Percentiles rank a stretch among this genome's conserved stretches.
phyloP scores from a whole-genome alignment of 345 rosid genomes.

The thale cress (Arabidopsis thaliana) region DNA sequence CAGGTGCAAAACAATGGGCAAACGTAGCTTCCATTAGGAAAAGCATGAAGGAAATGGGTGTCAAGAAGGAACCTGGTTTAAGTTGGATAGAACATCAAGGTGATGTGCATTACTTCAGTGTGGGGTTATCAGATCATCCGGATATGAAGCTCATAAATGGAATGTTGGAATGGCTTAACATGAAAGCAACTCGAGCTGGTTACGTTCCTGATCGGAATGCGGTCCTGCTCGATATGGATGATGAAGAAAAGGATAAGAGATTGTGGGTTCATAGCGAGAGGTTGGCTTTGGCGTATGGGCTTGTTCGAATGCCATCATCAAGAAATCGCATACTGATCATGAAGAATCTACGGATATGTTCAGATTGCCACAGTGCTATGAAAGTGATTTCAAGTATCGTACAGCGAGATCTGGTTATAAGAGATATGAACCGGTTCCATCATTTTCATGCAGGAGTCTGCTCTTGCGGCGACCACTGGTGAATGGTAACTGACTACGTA shows the following conservation, averaged over 20 bases:
- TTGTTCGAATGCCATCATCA: constrained; percentile 55
- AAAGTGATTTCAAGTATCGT: constrained; percentile 70
- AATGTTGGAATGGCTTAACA: constrained; percentile 85
- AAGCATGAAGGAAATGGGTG: constrained; percentile 68
- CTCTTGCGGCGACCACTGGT: constrained; percentile 89
- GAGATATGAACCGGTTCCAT: constrained; percentile 91
- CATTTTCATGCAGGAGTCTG: constrained; percentile 72
- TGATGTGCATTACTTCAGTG: constrained; percentile 65
- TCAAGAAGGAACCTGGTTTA: constrained; percentile 83
- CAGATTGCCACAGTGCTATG: constrained; percentile 76
- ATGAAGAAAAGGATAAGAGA: constrained; percentile 63
- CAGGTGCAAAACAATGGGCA: constrained; percentile 69
- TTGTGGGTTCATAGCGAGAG: constrained; percentile 91
- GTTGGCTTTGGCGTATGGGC: constrained; percentile 78
- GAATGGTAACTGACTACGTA: constrained; percentile 35
- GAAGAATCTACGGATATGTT: constrained; percentile 81
- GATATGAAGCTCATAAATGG: constrained; percentile 72
- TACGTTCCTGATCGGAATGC: constrained; percentile 61
- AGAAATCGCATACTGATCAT: constrained; percentile 65
- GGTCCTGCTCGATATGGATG: constrained; percentile 61
- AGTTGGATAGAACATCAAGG: constrained; percentile 92
- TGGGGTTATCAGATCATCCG: constrained; percentile 61
- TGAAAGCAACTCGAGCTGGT: constrained; percentile 67
- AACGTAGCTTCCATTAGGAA: constrained; percentile 69
- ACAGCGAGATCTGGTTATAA: constrained; percentile 66